phyloP scores from a whole-genome alignment of 192 early-diverging fungal genomes.

The Glomus cerebriforme region DNA sequence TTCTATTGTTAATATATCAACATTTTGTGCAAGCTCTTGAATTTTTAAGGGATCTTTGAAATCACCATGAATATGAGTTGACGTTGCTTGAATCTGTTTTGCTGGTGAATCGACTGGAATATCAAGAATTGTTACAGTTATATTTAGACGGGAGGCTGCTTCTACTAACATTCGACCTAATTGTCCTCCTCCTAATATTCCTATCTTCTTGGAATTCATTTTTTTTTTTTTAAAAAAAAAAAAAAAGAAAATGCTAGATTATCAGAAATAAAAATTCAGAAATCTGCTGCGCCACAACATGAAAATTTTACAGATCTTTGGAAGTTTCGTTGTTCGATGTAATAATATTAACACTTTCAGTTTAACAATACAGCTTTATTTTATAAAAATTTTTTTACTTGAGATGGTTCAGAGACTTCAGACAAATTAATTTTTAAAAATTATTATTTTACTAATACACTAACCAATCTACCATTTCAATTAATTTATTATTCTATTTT shows the following conservation, averaged over 20 bases:
- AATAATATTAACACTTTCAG: too few relatives aligned
- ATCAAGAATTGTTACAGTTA: constrained; percentile 86
- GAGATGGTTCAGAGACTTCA: too few relatives aligned
- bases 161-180: constrained; percentile 98
- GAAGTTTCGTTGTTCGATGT: too few relatives aligned
- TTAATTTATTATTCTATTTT: too few relatives aligned
- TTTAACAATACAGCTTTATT: too few relatives aligned
- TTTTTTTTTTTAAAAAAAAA: constrained; percentile 5
- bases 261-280: too few relatives aligned
- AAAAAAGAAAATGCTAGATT: background rate
- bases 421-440: too few relatives aligned
- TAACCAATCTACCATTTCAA: too few relatives aligned
- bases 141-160: constrained; percentile 88
- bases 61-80: constrained; percentile 75
- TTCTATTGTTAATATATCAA: constrained; percentile 92
- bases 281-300: too few relatives aligned
- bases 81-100: constrained; percentile 75
- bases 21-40: constrained; percentile 68
- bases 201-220: constrained; percentile 57
- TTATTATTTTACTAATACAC: too few relatives aligned
- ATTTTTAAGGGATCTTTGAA: constrained; percentile 84
- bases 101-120: constrained; percentile 72
- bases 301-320: too few relatives aligned
- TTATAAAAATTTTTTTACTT: too few relatives aligned
- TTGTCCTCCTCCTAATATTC: constrained; percentile 83